Base-by-base conservation (phyloP, 352 stramenopile species). In the Phytophthora pinifolia region DNA sequence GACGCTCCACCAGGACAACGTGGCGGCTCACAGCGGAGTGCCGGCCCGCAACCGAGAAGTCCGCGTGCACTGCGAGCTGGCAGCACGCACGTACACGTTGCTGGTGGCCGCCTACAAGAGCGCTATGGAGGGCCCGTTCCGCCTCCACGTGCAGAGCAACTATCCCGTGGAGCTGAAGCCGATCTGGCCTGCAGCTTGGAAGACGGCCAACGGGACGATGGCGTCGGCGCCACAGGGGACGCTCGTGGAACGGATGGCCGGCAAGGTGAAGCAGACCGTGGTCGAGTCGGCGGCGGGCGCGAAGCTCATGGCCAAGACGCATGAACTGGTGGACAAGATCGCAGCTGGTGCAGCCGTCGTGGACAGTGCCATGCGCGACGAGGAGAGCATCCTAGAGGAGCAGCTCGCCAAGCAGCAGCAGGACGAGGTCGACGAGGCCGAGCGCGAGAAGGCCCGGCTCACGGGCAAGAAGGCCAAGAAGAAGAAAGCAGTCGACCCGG, bases 51-150 rank as follows among this genome's bases (percentile, higher is more conserved):
- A 79, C 39, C 79, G 89, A n/a, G 84, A 96, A 49, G 47, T 96
- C 2, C 67, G 74, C 9, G 58, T 98, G 6, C 67, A 90, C 63
- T 92, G 88, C 52, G 67, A 76, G 46, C 64, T 96, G 18, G 54
- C 70, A 10, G 86, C 88, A 29, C 70, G 89, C 0, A 79, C 70
- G n/a, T 98, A 98, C 70, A 92, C 91, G 14, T 33, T 98, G 36
- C 59, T 98, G 25, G 70, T 94, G 17, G 87, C 79, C 2, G 80
- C 91, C 6, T 97, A 97, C 61, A 76, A 92, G 46, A 83, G 79
- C 44, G 80, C 75, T 13, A 96, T 97, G 82, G 89, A 98, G 52
- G 92, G 92, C 2, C 77, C 86, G 20, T 98, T 98, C 65, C 81
- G 79, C 31, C 35, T 97, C 27, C 76, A 66, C 13, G 70, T 97